These are phyloP conservation scores for Curvularia lunata DNA, from an alignment of 2,329 filamentous ascomycete genomes.

Conservation along the genomic window DNA sequence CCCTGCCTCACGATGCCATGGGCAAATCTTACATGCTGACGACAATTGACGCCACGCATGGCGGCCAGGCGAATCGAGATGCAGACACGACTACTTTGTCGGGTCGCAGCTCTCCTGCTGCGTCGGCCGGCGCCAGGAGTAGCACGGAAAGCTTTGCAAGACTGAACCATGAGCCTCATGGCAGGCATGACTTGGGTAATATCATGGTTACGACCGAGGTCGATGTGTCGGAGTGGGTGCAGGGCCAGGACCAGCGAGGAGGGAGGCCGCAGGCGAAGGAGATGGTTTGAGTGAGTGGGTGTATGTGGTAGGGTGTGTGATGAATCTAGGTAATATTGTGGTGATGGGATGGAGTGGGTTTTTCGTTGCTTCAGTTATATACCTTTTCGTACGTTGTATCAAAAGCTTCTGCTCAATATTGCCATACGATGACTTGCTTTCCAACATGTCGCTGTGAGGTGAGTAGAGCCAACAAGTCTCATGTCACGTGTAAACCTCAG, in stretches of 20 bases:
- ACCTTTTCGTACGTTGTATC: not conserved
- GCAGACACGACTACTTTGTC: not conserved
- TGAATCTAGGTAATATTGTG: not conserved
- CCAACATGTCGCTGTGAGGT: no score
- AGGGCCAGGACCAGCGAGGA: not conserved
- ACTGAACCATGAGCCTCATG: conserved; percentile 5
- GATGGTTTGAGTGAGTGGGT: not conserved
- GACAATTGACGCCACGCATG: conserved; percentile 13
- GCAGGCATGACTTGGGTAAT: conserved; percentile 3
- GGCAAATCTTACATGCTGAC: conserved; percentile 20
- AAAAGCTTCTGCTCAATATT: not conserved
- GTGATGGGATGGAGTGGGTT: not conserved
- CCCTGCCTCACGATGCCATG: not conserved
- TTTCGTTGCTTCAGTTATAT: not conserved
- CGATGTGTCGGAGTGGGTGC: conserved; percentile 17
- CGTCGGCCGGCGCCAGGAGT: not conserved
- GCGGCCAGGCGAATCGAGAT: not conserved
- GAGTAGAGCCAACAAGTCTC: no score
- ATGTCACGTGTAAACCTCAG: not conserved
- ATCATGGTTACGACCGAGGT: conserved; percentile 24
- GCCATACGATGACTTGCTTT: not conserved
- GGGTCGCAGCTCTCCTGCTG: conserved; percentile 10
- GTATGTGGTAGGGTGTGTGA: not conserved
- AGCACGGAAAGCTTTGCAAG: conserved; percentile 12
- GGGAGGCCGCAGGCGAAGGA: not conserved